phyloP scores from a whole-genome alignment of 345 rosid species.

The Cardamine occulta region DNA sequence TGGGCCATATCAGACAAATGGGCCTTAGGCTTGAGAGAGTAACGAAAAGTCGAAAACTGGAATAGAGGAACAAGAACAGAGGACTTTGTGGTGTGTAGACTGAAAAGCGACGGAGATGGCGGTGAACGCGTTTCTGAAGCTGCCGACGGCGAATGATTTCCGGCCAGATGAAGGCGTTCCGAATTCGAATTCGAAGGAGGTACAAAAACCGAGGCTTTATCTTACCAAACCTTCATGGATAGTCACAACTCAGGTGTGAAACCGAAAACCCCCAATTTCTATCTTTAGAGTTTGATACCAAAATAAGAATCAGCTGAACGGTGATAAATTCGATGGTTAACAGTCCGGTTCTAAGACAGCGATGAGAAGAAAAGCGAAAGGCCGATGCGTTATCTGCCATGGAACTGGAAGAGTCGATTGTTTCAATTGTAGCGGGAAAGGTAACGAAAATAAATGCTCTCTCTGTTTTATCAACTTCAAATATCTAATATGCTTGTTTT shows the following conservation, averaged over 20 bases:
- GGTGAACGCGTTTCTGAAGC: slow-evolving; percentile 34
- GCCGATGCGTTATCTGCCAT: slow-evolving; percentile 64
- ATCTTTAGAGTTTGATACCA: background rate
- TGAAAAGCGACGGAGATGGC: slow-evolving; percentile 35
- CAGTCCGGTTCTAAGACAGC: slow-evolving; percentile 61
- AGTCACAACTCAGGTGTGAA: slow-evolving; percentile 70
- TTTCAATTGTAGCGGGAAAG: slow-evolving; percentile 66
- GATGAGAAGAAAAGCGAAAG: slow-evolving; percentile 54
- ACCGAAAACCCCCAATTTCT: background rate
- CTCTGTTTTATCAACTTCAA: background rate
- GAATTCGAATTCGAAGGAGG: slow-evolving; percentile 15
- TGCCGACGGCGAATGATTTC: slow-evolving; percentile 17
- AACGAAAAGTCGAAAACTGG: slow-evolving; percentile 4
- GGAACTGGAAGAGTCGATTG: slow-evolving; percentile 76
- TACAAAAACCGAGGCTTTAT: slow-evolving; percentile 40
- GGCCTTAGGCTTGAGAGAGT: slow-evolving; percentile 22
- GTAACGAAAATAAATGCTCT: slow-evolving; percentile 31
- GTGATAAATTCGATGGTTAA: background rate
- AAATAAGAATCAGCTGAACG: background rate
- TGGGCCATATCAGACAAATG: background rate
- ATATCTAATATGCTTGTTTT: background rate
- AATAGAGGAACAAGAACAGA: background rate
- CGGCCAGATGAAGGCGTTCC: slow-evolving; percentile 33
- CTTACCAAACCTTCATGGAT: slow-evolving; percentile 70
- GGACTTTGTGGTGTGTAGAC: background rate